Evolutionary conservation across 306 rosid genomes (phyloP).

Genomic region (Mucuna pruriens): DNA sequence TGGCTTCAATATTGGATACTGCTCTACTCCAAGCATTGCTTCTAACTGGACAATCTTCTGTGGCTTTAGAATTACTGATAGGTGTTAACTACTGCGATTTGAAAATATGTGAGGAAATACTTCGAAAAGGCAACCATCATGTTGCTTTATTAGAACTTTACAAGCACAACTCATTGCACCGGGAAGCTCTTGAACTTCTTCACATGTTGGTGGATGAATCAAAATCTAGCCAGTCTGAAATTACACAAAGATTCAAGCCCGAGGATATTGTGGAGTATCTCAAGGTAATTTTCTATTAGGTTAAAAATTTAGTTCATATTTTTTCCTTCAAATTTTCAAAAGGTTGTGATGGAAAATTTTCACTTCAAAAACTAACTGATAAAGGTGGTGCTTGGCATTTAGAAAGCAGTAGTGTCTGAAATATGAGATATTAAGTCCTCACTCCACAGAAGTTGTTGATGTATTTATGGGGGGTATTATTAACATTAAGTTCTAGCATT

Average conservation of each 20-base stretch:
- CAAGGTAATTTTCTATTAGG: constrained; percentile 64
- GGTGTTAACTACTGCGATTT: constrained; percentile 88
- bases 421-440: constrained; percentile 26
- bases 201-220: constrained; percentile 81
- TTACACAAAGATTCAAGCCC: constrained; percentile 74
- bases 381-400: constrained; percentile 33
- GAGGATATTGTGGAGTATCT: constrained; percentile 95
- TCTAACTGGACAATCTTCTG: constrained; percentile 85
- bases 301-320: constrained; percentile 24
- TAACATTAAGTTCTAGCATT: constrained; percentile 7
- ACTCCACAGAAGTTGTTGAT: background rate
- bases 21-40: constrained; percentile 91
- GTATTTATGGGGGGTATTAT: background rate
- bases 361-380: constrained; percentile 1
- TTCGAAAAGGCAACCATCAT: constrained; percentile 66
- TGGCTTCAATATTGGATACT: constrained; percentile 93
- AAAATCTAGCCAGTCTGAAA: constrained; percentile 64
- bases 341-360: constrained; percentile 18
- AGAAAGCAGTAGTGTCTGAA: constrained; percentile 27
- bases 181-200: constrained; percentile 90
- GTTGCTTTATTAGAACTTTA: constrained; percentile 86
- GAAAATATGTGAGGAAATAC: constrained; percentile 86
- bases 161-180: constrained; percentile 91
- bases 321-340: background rate
- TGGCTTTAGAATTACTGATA: constrained; percentile 74